phyloP scores from a whole-genome alignment of 1,139 yeast genomes.

The Pneumocystis canis region DNA sequence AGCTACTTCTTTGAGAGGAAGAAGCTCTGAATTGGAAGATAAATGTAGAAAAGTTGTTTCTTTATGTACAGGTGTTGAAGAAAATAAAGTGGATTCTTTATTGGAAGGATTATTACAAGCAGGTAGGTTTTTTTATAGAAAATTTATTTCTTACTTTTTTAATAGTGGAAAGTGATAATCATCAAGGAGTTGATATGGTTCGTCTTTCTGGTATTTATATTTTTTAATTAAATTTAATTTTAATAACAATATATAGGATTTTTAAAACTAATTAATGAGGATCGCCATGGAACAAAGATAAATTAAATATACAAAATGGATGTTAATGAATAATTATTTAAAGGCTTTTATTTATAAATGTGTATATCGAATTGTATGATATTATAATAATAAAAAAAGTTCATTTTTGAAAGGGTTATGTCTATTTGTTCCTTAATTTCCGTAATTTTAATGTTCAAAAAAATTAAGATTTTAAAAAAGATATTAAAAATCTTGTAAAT shows the following conservation, averaged over 20 bases:
- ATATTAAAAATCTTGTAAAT: background rate
- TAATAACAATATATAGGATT: slow-evolving; percentile 16
- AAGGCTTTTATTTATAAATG: background rate
- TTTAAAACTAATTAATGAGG: slow-evolving; percentile 16
- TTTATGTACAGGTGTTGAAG: slow-evolving; percentile 75
- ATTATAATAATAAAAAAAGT: no score
- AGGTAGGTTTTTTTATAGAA: slow-evolving; percentile 21
- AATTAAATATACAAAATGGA: background rate
- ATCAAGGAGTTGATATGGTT: slow-evolving; percentile 46
- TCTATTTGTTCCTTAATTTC: no score
- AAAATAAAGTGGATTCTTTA: slow-evolving; percentile 62
- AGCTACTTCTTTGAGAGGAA: slow-evolving; percentile 34
- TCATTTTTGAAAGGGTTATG: no score
- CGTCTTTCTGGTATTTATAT: slow-evolving; percentile 33
- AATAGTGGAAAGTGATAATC: slow-evolving; percentile 44
- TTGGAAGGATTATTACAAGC: slow-evolving; percentile 79
- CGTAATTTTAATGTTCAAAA: background rate
- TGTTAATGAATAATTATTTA: background rate
- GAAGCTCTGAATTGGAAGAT: slow-evolving; percentile 53
- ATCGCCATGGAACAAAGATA: background rate
- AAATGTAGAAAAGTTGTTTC: slow-evolving; percentile 84
- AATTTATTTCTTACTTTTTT: background rate
- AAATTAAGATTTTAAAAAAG: background rate
- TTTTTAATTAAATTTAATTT: slow-evolving; percentile 22
- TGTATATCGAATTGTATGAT: background rate